Evolutionary conservation across 768 basidiomycete species (phyloP).

Genomic region (Suillus decipiens): DNA sequence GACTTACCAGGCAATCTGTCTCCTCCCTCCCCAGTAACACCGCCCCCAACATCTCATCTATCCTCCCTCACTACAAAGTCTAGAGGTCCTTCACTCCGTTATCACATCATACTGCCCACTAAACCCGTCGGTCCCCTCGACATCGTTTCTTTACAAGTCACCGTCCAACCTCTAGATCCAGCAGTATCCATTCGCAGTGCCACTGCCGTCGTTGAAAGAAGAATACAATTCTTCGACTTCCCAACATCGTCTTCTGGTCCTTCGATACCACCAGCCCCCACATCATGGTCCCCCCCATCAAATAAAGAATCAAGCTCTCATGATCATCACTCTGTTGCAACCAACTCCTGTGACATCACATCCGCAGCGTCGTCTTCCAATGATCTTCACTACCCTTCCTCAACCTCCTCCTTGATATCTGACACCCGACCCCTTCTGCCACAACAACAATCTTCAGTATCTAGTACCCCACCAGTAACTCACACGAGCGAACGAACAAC

Average conservation of each 20-base stretch:
- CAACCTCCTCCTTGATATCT: constrained; percentile 28
- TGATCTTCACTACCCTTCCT: constrained; percentile 19
- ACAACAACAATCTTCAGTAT: constrained; percentile 13
- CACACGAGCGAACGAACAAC: constrained; percentile 32
- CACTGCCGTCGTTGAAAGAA: constrained; percentile 67
- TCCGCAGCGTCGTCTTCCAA: constrained; percentile 21
- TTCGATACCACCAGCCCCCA: constrained; percentile 24
- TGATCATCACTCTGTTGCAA: constrained; percentile 27
- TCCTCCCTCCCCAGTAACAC: constrained; percentile 36
- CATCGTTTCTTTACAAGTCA: constrained; percentile 65
- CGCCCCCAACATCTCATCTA: constrained; percentile 38
- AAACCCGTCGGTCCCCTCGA: constrained; percentile 71
- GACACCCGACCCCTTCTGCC: constrained; percentile 29
- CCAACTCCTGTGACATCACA: constrained; percentile 25
- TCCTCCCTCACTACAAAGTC: constrained; percentile 51
- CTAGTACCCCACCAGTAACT: constrained; percentile 16
- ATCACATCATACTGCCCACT: constrained; percentile 55
- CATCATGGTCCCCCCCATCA: constrained; percentile 20
- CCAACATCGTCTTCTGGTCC: constrained; percentile 23
- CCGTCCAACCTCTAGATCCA: constrained; percentile 61
- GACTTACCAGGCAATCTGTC: constrained; percentile 52
- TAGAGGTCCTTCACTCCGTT: constrained; percentile 59
- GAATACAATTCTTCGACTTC: constrained; percentile 59
- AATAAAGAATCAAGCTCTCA: constrained; percentile 9
- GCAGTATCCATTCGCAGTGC: constrained; percentile 60